A percentile compares a stretch with the other conserved stretches of the same genome.
Conservation (phyloP, 192 early-diverging fungal genomes). For the Rhizoclosmatium sp. region DNA sequence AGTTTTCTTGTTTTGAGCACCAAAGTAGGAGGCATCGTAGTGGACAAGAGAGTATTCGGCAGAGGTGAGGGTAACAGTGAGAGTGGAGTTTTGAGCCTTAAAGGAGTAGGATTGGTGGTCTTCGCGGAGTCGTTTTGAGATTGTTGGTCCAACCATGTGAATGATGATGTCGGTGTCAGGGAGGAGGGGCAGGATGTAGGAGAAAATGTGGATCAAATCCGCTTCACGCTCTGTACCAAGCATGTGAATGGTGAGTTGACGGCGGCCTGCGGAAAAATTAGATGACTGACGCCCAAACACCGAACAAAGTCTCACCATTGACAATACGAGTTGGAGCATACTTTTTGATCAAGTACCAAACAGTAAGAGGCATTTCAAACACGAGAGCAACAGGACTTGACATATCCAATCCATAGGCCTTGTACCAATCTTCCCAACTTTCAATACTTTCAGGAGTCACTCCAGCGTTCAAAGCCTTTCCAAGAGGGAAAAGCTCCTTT, state of each 20-base stretch:
- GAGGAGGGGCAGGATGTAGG: constrained; percentile 53
- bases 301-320: constrained; percentile 19
- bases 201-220: constrained; percentile 54
- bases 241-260: constrained; percentile 58
- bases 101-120: constrained; percentile 45
- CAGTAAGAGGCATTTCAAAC: constrained; percentile 60
- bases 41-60: constrained; percentile 46
- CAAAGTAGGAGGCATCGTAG: constrained; percentile 41
- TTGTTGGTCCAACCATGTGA: constrained; percentile 58
- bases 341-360: constrained; percentile 60
- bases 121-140: constrained; percentile 49
- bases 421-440: constrained; percentile 55
- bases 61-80: constrained; percentile 50
- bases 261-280: constrained; percentile 41
- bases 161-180: constrained; percentile 61
- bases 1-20: constrained; percentile 27
- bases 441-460: constrained; percentile 44
- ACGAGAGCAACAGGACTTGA: constrained; percentile 56
- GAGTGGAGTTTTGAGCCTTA: constrained; percentile 40
- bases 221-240: constrained; percentile 57
- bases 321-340: constrained; percentile 41
- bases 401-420: constrained; percentile 43
- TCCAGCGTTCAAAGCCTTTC: constrained; percentile 40
- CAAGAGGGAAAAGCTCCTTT: constrained; percentile 54
- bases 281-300: neutral